phyloP scores from a whole-genome alignment of 768 basidiomycete species.

The Suillus sp. region DNA sequence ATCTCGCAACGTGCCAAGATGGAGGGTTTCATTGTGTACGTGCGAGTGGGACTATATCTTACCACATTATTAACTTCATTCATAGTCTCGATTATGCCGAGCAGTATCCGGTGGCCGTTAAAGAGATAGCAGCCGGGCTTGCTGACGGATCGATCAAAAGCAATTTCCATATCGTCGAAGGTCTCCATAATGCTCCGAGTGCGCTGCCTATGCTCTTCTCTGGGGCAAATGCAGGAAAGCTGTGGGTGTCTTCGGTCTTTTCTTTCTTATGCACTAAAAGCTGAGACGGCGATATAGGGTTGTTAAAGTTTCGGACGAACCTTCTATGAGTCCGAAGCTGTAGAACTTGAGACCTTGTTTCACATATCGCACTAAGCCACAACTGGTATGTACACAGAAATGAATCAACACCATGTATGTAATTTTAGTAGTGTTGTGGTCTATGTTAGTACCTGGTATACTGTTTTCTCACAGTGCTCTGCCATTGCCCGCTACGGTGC shows the following conservation, averaged over 20 bases:
- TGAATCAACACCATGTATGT: background rate
- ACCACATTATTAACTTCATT: background rate
- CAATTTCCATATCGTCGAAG: slow-evolving; percentile 78
- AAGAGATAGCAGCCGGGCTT: slow-evolving; percentile 59
- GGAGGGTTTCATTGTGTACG: slow-evolving; percentile 82
- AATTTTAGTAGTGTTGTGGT: background rate
- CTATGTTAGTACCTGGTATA: background rate
- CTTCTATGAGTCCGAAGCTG: slow-evolving; percentile 13
- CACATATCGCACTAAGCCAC: background rate
- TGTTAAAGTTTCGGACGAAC: slow-evolving; percentile 56
- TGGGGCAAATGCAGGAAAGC: slow-evolving; percentile 80
- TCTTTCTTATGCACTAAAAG: background rate
- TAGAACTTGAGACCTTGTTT: background rate
- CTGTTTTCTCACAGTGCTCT: background rate
- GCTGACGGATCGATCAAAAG: slow-evolving; percentile 72
- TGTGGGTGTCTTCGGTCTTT: slow-evolving; percentile 38
- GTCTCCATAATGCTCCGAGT: slow-evolving; percentile 70
- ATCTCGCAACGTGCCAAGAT: slow-evolving; percentile 80
- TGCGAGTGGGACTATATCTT: slow-evolving; percentile 1
- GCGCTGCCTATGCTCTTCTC: slow-evolving; percentile 72
- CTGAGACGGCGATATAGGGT: slow-evolving; percentile 42
- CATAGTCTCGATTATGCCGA: slow-evolving; percentile 71
- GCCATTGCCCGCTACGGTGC: background rate
- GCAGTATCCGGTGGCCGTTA: slow-evolving; percentile 58
- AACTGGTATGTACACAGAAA: background rate